Conservation (phyloP, 345 rosid species). For the Ceriops decandra region DNA sequence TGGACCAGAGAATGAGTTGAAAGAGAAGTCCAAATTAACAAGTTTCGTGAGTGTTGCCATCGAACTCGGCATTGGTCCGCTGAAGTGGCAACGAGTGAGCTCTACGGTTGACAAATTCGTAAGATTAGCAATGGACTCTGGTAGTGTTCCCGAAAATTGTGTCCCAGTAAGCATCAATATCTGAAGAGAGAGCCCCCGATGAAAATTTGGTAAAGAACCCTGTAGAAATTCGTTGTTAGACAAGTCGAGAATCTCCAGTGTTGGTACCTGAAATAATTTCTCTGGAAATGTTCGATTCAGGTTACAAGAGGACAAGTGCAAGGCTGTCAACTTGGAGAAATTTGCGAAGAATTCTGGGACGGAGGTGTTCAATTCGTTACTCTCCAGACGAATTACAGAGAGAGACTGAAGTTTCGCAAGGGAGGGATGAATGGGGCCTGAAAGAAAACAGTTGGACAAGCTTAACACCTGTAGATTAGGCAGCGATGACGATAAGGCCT, state of each 20-base stretch:
- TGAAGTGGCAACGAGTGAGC: constrained; percentile 8
- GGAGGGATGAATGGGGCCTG: constrained; percentile 30
- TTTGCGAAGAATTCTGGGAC: constrained; percentile 21
- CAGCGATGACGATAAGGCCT: constrained; percentile 20
- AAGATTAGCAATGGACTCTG: constrained; percentile 28
- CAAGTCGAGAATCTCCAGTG: constrained; percentile 26
- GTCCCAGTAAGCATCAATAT: constrained; percentile 16
- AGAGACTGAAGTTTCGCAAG: constrained; percentile 9
- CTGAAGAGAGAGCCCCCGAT: constrained; percentile 9
- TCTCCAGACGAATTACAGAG: constrained; percentile 8
- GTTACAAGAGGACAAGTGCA: constrained; percentile 8
- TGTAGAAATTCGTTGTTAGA: constrained; percentile 7
- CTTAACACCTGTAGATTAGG: constrained; percentile 25
- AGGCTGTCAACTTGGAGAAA: constrained; percentile 7
- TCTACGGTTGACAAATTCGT: constrained; percentile 13
- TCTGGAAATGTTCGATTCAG: constrained; percentile 23
- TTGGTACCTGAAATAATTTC: constrained; percentile 9
- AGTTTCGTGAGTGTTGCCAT: constrained; percentile 15
- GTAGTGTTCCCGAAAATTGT: constrained; percentile 22
- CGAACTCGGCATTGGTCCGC: constrained; percentile 26
- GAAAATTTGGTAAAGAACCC: constrained; percentile 15
- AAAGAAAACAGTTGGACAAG: constrained; percentile 23
- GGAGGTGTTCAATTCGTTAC: constrained; percentile 16
- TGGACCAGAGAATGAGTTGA: constrained; percentile 23
- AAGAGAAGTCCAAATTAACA: constrained; percentile 14